These are phyloP conservation scores for Corrigiola litoralis DNA, from an alignment of 179 eudicot genomes.

Conservation along the genomic window DNA sequence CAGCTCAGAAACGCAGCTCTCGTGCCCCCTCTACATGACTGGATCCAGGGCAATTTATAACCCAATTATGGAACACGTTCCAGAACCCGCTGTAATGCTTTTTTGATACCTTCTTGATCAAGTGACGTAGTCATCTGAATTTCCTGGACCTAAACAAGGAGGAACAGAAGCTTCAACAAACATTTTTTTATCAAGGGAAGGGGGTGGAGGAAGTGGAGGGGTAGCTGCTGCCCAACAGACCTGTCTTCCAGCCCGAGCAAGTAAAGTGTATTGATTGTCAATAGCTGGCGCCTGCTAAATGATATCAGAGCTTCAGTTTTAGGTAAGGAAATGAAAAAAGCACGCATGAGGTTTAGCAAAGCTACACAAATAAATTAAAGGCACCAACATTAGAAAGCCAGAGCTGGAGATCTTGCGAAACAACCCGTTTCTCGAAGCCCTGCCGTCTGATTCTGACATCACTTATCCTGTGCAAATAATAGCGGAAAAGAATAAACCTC, in stretches of 20 bases:
- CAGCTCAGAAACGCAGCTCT: not conserved
- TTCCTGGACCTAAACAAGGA: constrained; percentile 72
- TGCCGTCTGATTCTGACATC: constrained; percentile 72
- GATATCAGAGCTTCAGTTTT: not conserved
- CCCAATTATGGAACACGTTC: constrained; percentile 72
- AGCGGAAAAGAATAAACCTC: not conserved
- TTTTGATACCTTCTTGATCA: constrained; percentile 88
- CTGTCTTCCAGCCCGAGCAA: constrained; percentile 98
- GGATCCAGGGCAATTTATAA: too few species aligned
- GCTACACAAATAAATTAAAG: not conserved
- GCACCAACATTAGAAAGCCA: constrained; percentile 93
- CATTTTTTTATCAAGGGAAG: not conserved
- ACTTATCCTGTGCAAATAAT: constrained; percentile 41
- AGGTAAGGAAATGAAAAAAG: not conserved
- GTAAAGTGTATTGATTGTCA: constrained; percentile 65
- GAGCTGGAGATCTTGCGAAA: constrained; percentile 92
- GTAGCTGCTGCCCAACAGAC: constrained; percentile 22
- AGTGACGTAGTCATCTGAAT: constrained; percentile 82
- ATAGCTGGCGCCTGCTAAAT: constrained; percentile 64
- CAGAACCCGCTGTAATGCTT: constrained; percentile 73
- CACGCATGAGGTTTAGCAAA: not conserved
- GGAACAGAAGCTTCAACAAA: not conserved
- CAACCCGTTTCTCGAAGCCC: constrained; percentile 98
- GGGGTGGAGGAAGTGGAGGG: not conserved
- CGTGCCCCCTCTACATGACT: not conserved